Conservation (phyloP, 164 flowering plant genomes). For the Dillenia suffruticosa region DNA sequence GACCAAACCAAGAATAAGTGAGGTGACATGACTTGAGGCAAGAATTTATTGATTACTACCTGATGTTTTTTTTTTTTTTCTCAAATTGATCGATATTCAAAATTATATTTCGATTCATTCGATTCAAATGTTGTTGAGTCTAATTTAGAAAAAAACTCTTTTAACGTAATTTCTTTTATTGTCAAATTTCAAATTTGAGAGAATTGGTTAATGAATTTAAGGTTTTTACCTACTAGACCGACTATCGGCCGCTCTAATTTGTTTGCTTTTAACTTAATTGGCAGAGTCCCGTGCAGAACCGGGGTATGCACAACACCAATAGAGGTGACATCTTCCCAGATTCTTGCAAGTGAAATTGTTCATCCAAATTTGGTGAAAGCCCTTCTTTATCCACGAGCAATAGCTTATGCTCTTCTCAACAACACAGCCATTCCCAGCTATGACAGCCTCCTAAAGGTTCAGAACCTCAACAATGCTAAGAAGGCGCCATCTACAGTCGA, state of each 20-base stretch:
- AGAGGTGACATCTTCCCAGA: slow-evolving; percentile 76
- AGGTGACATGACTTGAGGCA: no score
- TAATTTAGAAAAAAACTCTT: no score
- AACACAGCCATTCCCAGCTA: slow-evolving; percentile 68
- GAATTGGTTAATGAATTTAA: no score
- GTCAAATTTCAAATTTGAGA: neutral
- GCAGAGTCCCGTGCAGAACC: slow-evolving; percentile 78
- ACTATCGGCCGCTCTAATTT: no score
- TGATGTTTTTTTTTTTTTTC: neutral
- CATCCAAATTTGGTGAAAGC: slow-evolving; percentile 64
- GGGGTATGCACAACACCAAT: slow-evolving; percentile 74
- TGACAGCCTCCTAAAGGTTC: slow-evolving; percentile 52
- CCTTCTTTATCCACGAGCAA: slow-evolving; percentile 80
- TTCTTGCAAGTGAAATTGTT: slow-evolving; percentile 74
- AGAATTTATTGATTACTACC: neutral
- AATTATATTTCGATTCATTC: no score
- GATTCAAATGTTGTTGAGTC: no score
- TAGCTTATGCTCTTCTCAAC: slow-evolving; percentile 42
- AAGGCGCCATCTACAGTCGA: slow-evolving; percentile 67
- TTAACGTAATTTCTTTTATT: no score
- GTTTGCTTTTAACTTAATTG: neutral
- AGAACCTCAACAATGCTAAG: slow-evolving; percentile 72
- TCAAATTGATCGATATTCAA: no score
- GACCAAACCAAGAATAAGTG: no score
- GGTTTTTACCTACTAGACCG: no score